Conservation (phyloP, 2,329 filamentous ascomycete species). For the Pyrenophora seminiperda region DNA sequence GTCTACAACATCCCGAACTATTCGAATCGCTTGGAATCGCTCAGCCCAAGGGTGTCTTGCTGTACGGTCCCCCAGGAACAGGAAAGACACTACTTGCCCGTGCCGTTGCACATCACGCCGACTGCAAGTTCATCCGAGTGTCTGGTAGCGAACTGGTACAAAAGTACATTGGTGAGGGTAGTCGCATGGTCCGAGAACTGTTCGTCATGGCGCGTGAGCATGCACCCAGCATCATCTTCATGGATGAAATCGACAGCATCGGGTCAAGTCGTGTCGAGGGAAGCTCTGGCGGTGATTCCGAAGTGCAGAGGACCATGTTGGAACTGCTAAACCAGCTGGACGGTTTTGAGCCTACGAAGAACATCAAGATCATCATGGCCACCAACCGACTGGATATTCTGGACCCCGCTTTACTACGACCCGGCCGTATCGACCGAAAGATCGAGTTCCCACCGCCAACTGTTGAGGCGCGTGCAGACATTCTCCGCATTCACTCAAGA, state of each 20-base stretch:
- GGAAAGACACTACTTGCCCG: constrained; percentile 94
- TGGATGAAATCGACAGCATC: constrained; percentile 99
- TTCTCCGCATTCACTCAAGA: constrained; percentile 93
- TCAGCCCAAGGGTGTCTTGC: constrained; percentile 94
- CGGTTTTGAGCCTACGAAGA: constrained; percentile 98
- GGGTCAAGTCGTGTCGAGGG: constrained; percentile 96
- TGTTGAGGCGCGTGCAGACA: constrained; percentile 94
- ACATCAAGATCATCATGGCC: constrained; percentile 99
- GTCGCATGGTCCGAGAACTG: constrained; percentile 96
- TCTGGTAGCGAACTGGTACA: constrained; percentile 96
- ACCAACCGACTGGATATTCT: constrained; percentile 98
- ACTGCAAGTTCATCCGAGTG: constrained; percentile 98
- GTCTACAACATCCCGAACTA: constrained; percentile 95
- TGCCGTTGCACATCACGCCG: constrained; percentile 96
- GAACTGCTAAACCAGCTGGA: constrained; percentile 98
- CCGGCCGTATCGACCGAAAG: constrained; percentile 97
- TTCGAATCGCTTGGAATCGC: constrained; percentile 99
- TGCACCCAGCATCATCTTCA: constrained; percentile 98
- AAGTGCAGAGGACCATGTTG: constrained; percentile 98
- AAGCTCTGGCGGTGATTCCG: constrained; percentile 91
- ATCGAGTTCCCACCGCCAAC: constrained; percentile 98
- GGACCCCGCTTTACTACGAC: constrained; percentile 89
- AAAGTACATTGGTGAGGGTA: constrained; percentile 98
- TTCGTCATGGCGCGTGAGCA: constrained; percentile 99
- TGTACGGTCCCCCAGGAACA: constrained; percentile 95